Conservation (phyloP, 805 yeast genomes). For the Teunomyces funiuensis region DNA sequence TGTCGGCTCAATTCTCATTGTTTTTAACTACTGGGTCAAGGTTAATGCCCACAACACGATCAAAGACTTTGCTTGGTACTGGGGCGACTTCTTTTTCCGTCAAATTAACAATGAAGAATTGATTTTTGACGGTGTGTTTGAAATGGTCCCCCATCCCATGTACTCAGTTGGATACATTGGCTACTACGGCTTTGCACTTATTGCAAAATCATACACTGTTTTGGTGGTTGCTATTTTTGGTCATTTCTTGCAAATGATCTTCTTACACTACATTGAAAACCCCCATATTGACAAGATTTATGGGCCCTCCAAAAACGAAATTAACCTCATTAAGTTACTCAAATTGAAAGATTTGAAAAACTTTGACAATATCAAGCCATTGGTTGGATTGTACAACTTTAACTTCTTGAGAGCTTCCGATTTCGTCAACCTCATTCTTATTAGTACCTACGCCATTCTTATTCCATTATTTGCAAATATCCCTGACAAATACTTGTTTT, state of each 20-base stretch:
- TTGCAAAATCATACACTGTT: conserved; percentile 71
- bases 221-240: conserved; percentile 70
- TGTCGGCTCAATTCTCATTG: conserved; percentile 59
- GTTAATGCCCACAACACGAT: conserved; percentile 85
- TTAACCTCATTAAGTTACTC: conserved; percentile 34
- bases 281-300: conserved; percentile 86
- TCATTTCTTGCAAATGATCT: conserved; percentile 74
- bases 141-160: conserved; percentile 91
- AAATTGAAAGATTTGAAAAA: conserved; percentile 50
- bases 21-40: conserved; percentile 83
- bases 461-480: conserved; percentile 39
- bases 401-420: conserved; percentile 65
- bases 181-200: conserved; percentile 78
- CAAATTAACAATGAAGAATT: conserved; percentile 61
- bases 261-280: conserved; percentile 72
- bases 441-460: conserved; percentile 41
- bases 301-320: conserved; percentile 46
- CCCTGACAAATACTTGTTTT: conserved; percentile 32
- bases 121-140: conserved; percentile 86
- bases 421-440: conserved; percentile 45
- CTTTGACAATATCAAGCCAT: conserved; percentile 45
- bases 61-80: conserved; percentile 90
- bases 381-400: conserved; percentile 64
- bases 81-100: conserved; percentile 91
- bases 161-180: conserved; percentile 87